These are phyloP conservation scores for Glycine tomentella DNA, from an alignment of 306 rosid species.

Conservation along the genomic window DNA sequence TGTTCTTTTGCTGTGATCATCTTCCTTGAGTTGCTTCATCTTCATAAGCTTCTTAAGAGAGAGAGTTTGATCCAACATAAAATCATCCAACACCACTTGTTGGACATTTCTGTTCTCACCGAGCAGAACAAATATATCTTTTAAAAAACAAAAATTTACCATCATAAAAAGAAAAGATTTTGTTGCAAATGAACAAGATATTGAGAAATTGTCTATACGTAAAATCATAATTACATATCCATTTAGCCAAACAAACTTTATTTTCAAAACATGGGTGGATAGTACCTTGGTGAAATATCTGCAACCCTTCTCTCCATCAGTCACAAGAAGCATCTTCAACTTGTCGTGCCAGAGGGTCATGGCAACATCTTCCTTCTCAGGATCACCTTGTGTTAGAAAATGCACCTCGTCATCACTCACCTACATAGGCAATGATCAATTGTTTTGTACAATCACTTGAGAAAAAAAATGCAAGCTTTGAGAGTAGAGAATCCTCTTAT, in stretches of 20 bases:
- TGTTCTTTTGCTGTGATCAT: no score
- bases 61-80: no score
- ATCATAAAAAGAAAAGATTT: no score
- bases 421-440: conserved; percentile 33
- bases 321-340: conserved; percentile 64
- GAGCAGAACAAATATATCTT: no score
- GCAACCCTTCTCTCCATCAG: conserved; percentile 77
- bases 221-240: no score
- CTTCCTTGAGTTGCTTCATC: no score
- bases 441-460: background rate
- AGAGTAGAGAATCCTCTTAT: background rate
- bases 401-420: conserved; percentile 78
- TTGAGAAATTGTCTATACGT: no score
- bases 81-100: no score
- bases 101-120: no score
- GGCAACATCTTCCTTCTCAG: conserved; percentile 60
- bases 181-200: no score
- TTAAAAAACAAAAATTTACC: no score
- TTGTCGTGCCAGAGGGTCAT: conserved; percentile 68
- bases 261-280: conserved; percentile 17
- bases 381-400: conserved; percentile 64
- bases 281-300: conserved; percentile 70
- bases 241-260: background rate
- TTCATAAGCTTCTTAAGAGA: no score
- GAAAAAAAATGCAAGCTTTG: background rate